Base-by-base conservation (phyloP, 352 stramenopile genomes). In the Globisporangium heterothallicum region DNA sequence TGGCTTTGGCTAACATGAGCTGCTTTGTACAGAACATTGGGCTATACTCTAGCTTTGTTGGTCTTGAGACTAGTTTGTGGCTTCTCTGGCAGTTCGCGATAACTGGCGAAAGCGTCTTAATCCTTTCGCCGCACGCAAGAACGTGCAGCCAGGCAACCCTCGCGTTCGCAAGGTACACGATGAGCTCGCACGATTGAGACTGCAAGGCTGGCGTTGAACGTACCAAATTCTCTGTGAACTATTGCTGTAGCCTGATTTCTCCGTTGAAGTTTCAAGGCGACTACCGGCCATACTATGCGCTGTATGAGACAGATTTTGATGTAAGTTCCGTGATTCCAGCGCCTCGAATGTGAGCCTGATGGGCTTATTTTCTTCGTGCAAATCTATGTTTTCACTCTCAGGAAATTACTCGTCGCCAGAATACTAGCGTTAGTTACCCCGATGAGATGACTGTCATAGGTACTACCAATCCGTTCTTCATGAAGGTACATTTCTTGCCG, bases 401-500 rank as follows among this genome's bases (percentile, higher is more conserved):
- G 78, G 63, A 73, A 42, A 66, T 88, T 42, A 60, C 75, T 42
- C 62, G 56, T 6, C 63, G 72, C n/a, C 78, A 89, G 62, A 80
- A 78, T 24, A 55, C 68, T 27, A 77, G 72, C 26, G 49, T 74
- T 19, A 85, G 73, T 51, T 53, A 49, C 27, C 61, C 66, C 0
- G 72, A 78, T 24, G 51, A 69, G 22, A 74, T 78, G 51, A 88
- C 67, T 29, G 64, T 93, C 0, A 71, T 95, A 16, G 84, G 84
- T 47, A 91, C 82, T 19, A 95, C 84, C 18, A 95, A 93, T 26
- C 84, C 84, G 2, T 93, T 93, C 49, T 95, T 95, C 47, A 74
- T 93, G 68, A 95, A 93, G 69, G 77, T 85, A 66, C 1, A 14
- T 19, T 2, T 42, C 21, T 26, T 8, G 6, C 14, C 19, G 18